Base-by-base conservation (phyloP, 176 grass and related monocot genomes). In the Ensete glaucum region DNA sequence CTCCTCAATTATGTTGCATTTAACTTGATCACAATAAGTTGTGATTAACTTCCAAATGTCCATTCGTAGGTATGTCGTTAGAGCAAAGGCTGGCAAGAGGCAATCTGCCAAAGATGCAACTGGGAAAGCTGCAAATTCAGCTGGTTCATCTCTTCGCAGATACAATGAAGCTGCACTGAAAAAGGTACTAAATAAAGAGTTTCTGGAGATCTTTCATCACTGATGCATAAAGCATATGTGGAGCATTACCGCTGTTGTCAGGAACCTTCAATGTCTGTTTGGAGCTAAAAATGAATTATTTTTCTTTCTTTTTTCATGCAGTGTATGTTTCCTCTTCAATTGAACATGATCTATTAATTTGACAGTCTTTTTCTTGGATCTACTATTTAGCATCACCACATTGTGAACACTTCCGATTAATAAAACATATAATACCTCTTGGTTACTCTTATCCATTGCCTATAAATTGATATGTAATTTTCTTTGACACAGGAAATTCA, bases 101-200 rank as follows among this genome's bases (percentile, higher is more conserved):
- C 95, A 98, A 79, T 98, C 95, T 84, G 80, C 90, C 69, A 93
- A 98, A 82, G 90, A 98, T 89, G 90, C 82, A 74, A 98, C 85
- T 50, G 95, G 95, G 29, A 98, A 93, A 79, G 80, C 82, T 78
- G 95, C 95, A 50, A 82, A 98, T 69, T 98, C 95, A 60, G 95
- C 95, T 49, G 95, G 95, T 19, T 93, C 90, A 43, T 90, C 95
- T 80, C 86, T 98, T 71, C 84, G 90, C 19, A 84, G 90, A 19
- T 85, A 94, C 59, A 98, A 93, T 76, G 95, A 98, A 93, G 88
- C 82, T 5, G 95, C 95, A 76, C 77, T 98, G 73, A 98, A 82
- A 84, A 98, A 87, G 82, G 95, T 98, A 43, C 6, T 1, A 12
- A 23, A 49, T 59, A n/a, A 57, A 13, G 6, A 52, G 25, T 26